Conservation (phyloP, 169 alveolate species). For the Cryptosporidium felis region DNA sequence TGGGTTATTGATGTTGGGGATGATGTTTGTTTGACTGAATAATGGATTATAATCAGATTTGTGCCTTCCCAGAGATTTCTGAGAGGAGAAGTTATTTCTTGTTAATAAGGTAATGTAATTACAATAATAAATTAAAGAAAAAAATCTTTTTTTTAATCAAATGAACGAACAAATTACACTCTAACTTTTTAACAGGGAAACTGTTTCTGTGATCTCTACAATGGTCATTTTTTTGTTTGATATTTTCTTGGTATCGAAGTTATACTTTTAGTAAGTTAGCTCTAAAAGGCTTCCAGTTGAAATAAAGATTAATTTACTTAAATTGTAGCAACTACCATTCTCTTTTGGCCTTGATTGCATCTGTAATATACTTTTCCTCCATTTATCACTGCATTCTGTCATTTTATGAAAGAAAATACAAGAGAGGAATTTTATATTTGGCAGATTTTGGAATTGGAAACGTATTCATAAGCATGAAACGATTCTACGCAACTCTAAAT, state of each 20-base stretch:
- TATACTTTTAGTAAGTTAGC: slow-evolving; percentile 29
- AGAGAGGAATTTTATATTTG: not conserved
- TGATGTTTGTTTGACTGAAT: too few relatives aligned
- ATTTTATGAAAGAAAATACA: slow-evolving; percentile 15
- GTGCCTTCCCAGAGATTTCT: slow-evolving; percentile 18
- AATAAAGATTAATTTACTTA: not conserved
- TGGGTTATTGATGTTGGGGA: too few relatives aligned
- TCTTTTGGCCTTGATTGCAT: not conserved
- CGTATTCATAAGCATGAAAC: not conserved
- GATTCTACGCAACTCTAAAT: not conserved
- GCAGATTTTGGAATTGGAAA: slow-evolving; percentile 18
- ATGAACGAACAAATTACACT: not conserved
- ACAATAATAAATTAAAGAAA: not conserved
- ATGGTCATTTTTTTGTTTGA: slow-evolving; percentile 28
- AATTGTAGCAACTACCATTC: not conserved
- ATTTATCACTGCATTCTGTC: slow-evolving; percentile 7
- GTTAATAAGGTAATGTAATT: slow-evolving; percentile 9
- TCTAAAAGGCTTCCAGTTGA: not conserved
- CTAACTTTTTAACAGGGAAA: slow-evolving; percentile 4
- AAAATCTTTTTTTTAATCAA: not conserved
- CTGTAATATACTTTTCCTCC: not conserved
- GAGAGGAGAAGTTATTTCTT: slow-evolving; percentile 19
- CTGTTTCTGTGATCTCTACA: not conserved
- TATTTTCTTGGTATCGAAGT: not conserved
- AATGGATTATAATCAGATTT: slow-evolving; percentile 21